Evolutionary conservation across 495 filamentous ascomycete species (phyloP).

Genomic region (Astrocystis sublimbata): DNA sequence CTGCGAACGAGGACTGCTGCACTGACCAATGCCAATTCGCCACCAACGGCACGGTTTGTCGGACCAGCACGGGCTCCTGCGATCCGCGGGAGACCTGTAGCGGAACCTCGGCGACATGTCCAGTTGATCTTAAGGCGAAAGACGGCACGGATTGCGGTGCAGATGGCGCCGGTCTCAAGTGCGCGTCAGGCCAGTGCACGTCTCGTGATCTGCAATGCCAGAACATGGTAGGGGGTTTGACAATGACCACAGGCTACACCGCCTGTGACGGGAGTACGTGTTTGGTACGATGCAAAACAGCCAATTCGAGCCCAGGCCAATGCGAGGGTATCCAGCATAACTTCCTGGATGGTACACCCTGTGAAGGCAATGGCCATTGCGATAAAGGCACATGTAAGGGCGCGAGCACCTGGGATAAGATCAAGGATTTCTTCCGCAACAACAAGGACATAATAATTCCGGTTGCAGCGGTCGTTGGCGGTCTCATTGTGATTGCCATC

Average conservation of each 20-base stretch:
- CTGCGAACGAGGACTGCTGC: conserved; percentile 91
- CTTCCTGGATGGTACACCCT: conserved; percentile 91
- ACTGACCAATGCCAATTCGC: conserved; percentile 69
- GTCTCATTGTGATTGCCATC: conserved; percentile 63
- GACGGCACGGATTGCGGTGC: conserved; percentile 71
- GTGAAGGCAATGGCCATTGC: conserved; percentile 79
- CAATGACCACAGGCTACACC: conserved; percentile 73
- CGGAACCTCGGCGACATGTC: conserved; percentile 72
- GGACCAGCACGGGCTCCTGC: conserved; percentile 73
- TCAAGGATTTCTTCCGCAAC: conserved; percentile 64
- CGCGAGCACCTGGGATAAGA: conserved; percentile 58
- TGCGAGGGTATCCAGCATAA: conserved; percentile 84
- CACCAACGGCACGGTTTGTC: conserved; percentile 68
- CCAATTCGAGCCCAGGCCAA: conserved; percentile 60
- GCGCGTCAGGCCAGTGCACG: conserved; percentile 94
- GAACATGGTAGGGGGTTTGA: conserved; percentile 77
- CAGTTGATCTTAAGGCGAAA: conserved; percentile 63
- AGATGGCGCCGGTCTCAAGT: conserved; percentile 60
- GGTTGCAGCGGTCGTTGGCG: conserved; percentile 66
- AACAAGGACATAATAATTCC: conserved; percentile 78
- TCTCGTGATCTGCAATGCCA: conserved; percentile 89
- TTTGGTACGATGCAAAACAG: conserved; percentile 71
- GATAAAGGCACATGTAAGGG: conserved; percentile 71
- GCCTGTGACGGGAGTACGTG: conserved; percentile 78
- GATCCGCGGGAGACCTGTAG: conserved; percentile 83